Percentiles rank a stretch among this genome's conserved stretches.
These are phyloP conservation scores for Alloteropsis semialata DNA, from an alignment of 176 grass and related monocot species.

Conservation along the genomic window DNA sequence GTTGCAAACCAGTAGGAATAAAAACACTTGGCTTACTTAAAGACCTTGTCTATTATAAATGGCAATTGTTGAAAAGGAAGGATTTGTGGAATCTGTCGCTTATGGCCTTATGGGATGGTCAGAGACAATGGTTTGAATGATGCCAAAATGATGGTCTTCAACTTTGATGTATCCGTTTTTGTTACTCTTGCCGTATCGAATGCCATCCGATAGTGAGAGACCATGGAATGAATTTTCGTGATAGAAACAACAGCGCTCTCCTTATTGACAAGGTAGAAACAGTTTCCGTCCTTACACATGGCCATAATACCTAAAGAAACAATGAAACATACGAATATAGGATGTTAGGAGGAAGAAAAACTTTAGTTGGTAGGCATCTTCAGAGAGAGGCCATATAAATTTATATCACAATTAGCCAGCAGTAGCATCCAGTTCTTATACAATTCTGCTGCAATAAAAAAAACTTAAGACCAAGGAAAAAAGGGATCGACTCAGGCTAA, in stretches of 20 bases:
- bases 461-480: neutral
- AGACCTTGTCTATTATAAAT: conserved; percentile 48
- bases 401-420: conserved; percentile 47
- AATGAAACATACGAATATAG: neutral
- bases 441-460: conserved; percentile 32
- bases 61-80: conserved; percentile 45
- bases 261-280: conserved; percentile 41
- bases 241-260: conserved; percentile 33
- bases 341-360: neutral
- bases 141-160: conserved; percentile 61
- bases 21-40: conserved; percentile 2
- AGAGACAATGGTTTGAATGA: conserved; percentile 82
- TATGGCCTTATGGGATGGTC: conserved; percentile 70
- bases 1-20: conserved; percentile 26
- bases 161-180: conserved; percentile 57
- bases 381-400: conserved; percentile 44
- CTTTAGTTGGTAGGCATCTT: neutral
- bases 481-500: neutral
- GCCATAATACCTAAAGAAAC: conserved; percentile 48
- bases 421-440: conserved; percentile 48
- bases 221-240: conserved; percentile 38
- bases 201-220: conserved; percentile 72
- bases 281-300: conserved; percentile 50
- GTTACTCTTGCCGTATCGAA: conserved; percentile 56
- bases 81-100: conserved; percentile 91